Evolutionary conservation across 495 filamentous ascomycete genomes (phyloP).

Genomic region (Penicillium antarcticum): DNA sequence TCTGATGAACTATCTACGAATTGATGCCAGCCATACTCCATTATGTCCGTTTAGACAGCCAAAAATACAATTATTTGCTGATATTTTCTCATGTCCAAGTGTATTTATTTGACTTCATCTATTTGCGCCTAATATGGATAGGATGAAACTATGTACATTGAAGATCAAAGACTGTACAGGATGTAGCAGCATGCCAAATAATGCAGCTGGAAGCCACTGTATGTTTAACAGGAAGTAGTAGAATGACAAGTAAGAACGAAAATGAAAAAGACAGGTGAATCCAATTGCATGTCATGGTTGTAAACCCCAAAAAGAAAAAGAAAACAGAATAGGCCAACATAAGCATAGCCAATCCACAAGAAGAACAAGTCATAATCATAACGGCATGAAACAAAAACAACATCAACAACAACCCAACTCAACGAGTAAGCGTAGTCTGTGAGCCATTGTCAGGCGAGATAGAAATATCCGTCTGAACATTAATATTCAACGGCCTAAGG

Average conservation of each 20-base stretch:
- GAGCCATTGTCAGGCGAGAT: conserved; percentile 19
- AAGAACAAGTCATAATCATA: conserved; percentile 18
- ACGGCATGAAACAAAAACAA: neutral
- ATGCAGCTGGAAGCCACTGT: no score
- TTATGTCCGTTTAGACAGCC: conserved; percentile 4
- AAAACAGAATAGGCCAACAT: no score
- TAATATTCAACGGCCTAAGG: conserved; percentile 23
- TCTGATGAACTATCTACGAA: conserved; percentile 18
- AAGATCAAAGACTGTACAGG: no score
- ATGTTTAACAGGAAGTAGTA: no score
- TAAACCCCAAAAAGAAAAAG: no score
- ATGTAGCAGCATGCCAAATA: no score
- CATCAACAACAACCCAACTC: neutral
- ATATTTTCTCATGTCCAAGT: neutral
- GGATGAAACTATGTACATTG: neutral
- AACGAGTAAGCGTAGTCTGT: neutral
- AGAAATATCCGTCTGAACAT: conserved; percentile 28
- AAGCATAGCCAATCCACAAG: no score
- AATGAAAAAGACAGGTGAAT: no score
- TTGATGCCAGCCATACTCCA: conserved; percentile 8
- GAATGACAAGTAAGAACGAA: no score
- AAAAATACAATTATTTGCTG: neutral
- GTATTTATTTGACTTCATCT: neutral
- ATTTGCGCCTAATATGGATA: neutral
- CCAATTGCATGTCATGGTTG: no score